These are phyloP conservation scores for Testicularia cyperi DNA, from an alignment of 1,284 basidiomycete genomes.

Conservation along the genomic window DNA sequence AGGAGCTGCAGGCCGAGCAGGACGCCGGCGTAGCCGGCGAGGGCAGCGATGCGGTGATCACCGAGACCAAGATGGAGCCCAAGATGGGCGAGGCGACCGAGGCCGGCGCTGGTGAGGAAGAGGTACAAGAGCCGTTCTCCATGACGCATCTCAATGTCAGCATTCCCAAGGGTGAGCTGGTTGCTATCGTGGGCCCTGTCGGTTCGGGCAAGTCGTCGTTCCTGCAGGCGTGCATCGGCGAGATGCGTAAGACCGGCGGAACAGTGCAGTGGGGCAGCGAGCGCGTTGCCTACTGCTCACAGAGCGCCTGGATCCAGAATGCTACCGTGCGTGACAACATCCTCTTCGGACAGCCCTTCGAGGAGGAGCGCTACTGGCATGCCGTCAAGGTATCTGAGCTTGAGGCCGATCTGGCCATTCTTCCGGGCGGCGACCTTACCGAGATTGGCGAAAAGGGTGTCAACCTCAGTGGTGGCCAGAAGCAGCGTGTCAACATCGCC, in stretches of 20 bases:
- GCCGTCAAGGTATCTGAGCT: conserved; percentile 47
- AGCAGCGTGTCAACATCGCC: conserved; percentile 73
- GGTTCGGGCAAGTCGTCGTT: conserved; percentile 57
- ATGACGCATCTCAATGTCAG: conserved; percentile 37
- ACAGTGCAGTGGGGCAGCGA: conserved; percentile 51
- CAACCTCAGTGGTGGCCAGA: conserved; percentile 66
- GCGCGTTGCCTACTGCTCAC: conserved; percentile 74
- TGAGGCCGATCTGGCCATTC: conserved; percentile 69
- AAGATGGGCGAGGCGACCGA: conserved; percentile 10
- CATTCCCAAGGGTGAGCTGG: conserved; percentile 42
- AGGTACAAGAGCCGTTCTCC: conserved; percentile 41
- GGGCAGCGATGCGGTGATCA: conserved; percentile 15
- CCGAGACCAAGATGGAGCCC: conserved; percentile 20
- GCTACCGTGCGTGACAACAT: conserved; percentile 68
- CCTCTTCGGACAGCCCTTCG: conserved; percentile 62
- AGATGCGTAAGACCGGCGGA: conserved; percentile 51
- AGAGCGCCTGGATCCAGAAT: conserved; percentile 86
- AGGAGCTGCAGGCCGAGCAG: conserved; percentile 33
- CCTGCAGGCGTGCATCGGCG: conserved; percentile 53
- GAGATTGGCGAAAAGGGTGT: conserved; percentile 65
- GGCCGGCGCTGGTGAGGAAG: conserved; percentile 10
- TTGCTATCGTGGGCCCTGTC: conserved; percentile 57
- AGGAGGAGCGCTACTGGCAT: conserved; percentile 65
- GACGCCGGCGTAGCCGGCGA: conserved; percentile 11
- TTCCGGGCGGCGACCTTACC: conserved; percentile 76